Evolutionary conservation across 116 monocot species (phyloP).

Genomic region (Iris pallida): DNA sequence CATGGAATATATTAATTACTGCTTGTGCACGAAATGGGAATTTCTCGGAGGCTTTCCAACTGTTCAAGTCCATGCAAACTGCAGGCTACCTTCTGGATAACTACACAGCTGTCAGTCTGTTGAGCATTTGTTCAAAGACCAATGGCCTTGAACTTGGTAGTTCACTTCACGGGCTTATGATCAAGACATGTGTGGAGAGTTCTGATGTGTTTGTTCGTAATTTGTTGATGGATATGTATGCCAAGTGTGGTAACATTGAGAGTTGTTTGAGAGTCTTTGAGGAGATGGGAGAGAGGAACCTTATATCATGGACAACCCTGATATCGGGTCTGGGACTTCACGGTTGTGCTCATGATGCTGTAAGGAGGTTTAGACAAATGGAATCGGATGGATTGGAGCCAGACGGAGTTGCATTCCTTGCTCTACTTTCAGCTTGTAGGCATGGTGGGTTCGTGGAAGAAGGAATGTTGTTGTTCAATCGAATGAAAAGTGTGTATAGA

Average conservation of each 20-base stretch:
- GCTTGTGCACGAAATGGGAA: conserved; percentile 48
- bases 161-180: conserved; percentile 54
- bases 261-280: conserved; percentile 40
- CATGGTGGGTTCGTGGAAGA: conserved; percentile 64
- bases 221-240: conserved; percentile 74
- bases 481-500: conserved; percentile 40
- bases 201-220: conserved; percentile 62
- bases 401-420: conserved; percentile 50
- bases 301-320: conserved; percentile 72
- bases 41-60: conserved; percentile 34
- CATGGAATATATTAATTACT: conserved; percentile 69
- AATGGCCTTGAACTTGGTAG: conserved; percentile 40
- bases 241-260: conserved; percentile 71
- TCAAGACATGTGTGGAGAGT: conserved; percentile 35
- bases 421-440: conserved; percentile 64
- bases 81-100: conserved; percentile 34
- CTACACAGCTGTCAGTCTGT: conserved; percentile 47
- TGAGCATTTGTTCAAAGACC: conserved; percentile 57
- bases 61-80: conserved; percentile 52
- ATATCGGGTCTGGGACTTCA: conserved; percentile 67
- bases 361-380: conserved; percentile 55
- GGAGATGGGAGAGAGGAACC: conserved; percentile 50
- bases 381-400: conserved; percentile 46
- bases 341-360: conserved; percentile 38
- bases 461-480: conserved; percentile 49